Percentiles rank a stretch among this genome's conserved stretches.
Evolutionary conservation across 805 yeast species (phyloP).

Genomic region (Yamadazyma takamatsuzukensis): DNA sequence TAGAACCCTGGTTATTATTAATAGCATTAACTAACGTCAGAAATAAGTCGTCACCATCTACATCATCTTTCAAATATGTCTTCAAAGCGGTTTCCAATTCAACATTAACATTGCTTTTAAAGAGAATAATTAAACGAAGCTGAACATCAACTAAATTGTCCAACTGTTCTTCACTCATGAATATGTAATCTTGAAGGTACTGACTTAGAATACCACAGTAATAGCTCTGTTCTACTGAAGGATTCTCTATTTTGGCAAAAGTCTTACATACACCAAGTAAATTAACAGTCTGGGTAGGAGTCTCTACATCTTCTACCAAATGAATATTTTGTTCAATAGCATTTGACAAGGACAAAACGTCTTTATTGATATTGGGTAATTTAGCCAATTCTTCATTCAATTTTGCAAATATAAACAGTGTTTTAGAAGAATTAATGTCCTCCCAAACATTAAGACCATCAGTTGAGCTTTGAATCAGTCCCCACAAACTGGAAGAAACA

Average conservation of each 20-base stretch:
- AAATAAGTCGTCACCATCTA: not conserved
- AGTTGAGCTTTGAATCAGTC: not conserved
- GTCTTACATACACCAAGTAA: constrained; percentile 4
- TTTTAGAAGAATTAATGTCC: not conserved
- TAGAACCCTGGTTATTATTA: constrained; percentile 7
- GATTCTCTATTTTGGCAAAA: not conserved
- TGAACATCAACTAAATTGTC: no score
- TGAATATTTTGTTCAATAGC: constrained; percentile 42
- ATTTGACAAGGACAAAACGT: constrained; percentile 42
- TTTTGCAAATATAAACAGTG: not conserved
- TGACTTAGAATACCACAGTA: constrained; percentile 6
- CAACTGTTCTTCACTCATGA: constrained; percentile 3
- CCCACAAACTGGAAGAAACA: not conserved
- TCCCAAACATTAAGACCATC: constrained; percentile 2
- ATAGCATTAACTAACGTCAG: constrained; percentile 1
- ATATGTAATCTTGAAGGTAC: constrained; percentile 8
- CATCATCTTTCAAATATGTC: not conserved
- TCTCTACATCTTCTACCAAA: constrained; percentile 14
- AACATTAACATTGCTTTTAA: no score
- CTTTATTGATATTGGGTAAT: constrained; percentile 9
- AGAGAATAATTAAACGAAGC: no score
- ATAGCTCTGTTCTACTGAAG: not conserved
- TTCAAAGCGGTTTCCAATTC: no score
- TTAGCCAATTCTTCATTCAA: constrained; percentile 2
- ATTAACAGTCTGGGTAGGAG: not conserved